phyloP scores from a whole-genome alignment of 257 asterid species.

The Euphrasia confusa region DNA sequence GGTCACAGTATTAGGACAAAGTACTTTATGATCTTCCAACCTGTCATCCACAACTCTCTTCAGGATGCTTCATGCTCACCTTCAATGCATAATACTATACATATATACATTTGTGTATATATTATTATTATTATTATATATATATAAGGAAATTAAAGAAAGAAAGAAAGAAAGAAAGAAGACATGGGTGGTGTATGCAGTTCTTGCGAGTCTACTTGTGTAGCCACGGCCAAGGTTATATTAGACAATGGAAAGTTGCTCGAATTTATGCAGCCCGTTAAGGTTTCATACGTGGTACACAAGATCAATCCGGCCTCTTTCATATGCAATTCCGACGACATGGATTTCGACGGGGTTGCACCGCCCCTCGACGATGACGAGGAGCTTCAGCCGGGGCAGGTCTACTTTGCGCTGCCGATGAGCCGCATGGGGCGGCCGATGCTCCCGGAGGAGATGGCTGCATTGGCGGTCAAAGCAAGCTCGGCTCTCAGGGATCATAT shows the following conservation, averaged over 20 bases:
- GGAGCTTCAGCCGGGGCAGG: slow-evolving; percentile 60
- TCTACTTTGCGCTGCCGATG: slow-evolving; percentile 65
- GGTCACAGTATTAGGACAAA: neutral
- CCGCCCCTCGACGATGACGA: slow-evolving; percentile 54
- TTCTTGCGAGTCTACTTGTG: neutral
- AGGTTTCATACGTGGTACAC: slow-evolving; percentile 51
- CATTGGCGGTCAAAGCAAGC: slow-evolving; percentile 79
- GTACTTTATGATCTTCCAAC: neutral
- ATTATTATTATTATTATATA: neutral
- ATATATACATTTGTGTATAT: neutral
- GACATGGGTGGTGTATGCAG: neutral
- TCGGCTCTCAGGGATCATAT: slow-evolving; percentile 41
- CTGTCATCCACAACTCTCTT: neutral
- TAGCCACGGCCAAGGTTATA: slow-evolving; percentile 51
- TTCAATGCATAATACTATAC: neutral
- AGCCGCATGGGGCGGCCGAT: slow-evolving; percentile 38
- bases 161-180: neutral
- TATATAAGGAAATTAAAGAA: neutral
- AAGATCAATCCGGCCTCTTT: slow-evolving; percentile 43
- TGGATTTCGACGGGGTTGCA: slow-evolving; percentile 59
- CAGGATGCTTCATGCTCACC: neutral
- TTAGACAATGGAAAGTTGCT: slow-evolving; percentile 57
- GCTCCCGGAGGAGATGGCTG: slow-evolving; percentile 76
- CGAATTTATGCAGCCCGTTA: slow-evolving; percentile 60
- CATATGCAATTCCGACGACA: slow-evolving; percentile 72